Base-by-base conservation (phyloP, 352 stramenopile genomes). In the Phytophthora multivora region DNA sequence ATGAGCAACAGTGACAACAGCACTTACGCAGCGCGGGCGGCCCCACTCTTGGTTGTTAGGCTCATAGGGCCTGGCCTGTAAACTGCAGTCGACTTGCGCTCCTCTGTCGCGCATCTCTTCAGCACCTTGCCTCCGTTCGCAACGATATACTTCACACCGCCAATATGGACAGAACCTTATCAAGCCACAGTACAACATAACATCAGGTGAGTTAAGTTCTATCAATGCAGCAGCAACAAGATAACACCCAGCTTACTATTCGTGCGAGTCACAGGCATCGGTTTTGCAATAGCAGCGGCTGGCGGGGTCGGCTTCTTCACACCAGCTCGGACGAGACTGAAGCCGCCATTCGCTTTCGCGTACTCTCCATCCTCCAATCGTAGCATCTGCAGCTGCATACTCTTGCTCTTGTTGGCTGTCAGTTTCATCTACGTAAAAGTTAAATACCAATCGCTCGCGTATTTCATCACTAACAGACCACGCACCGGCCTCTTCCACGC, bases 311-410 rank as follows among this genome's bases (percentile, higher is more conserved):
- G 50, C 51, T 76, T 82, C 52, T 80, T 84, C 12, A 83, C 68
- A 23, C 73, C 80, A 1, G 80, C 72, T 4, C 84, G 80, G 10
- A 91, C 66, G 50, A 93, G 79, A 61, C 77, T 87, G 51, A 90
- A 91, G 15, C 84, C 84, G 46, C 80, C 82, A 38, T 84, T 86
- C 0, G 71, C 79, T 51, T 90, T 93, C n/a, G 77, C 57, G 58
- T 91, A 93, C 59, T 88, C 79, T 15, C 84, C 80, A 28, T 89
- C 84, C 46, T 90, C 79, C 11, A 93, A 48, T 12, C 68, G 68
- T 5, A 91, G 58, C 49, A 88, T 53, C 51, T 80, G 77, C 33
- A 80, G 50, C 61, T 88, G 77, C 66, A 77, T 85, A 35, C 73
- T 70, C 41, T 66, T 85, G 39, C 63, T 58, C 35, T 66, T 68